Base-by-base conservation (phyloP, 129 eudicot genomes). In the Flaveria bidentis region DNA sequence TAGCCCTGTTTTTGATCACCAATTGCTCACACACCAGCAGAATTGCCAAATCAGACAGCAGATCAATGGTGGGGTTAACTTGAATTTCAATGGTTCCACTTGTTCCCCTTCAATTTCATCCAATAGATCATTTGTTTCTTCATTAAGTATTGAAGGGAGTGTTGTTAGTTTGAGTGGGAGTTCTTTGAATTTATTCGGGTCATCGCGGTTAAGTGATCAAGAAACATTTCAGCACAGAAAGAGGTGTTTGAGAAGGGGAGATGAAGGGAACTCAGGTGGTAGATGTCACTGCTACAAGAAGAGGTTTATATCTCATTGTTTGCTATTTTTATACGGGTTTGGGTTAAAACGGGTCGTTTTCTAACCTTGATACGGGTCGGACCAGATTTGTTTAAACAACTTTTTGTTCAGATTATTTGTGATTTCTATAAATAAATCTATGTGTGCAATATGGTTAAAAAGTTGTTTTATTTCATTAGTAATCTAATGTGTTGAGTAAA, bases 281-380 rank as follows among this genome's bases (percentile, higher is more conserved):
- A 71, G 92, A 84, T 95, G 99, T 80, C 99, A 91, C 78, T 95
- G 99, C 58, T 18, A 84, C 84, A 95, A 95, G 79, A 95, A 95
- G 81, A 95, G 99, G 99, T 82, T 67, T 17, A 6, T 25, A 17
- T 52, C 22, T 18, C 0, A 6, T 55, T 62, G 39, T 39, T 14
- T 25, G 9, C 41, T 36, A 0, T 36, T 5, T 36, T 36, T 36
- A 5, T 36, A 36, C 41, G 41, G 7, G 41, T 2, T 89, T 90
- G 33, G 80, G 76, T 87, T 82, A 89, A 39, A 82, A 85, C 56
- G 89, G 91, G 15, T 76, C 83, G 9, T 46, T 75, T 39, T 28
- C 50, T 3, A 33, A 57, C 15, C 23, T 20, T 11, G 22, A 36
- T 86, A 2, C 89, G 77, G 11, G 85, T 93, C 3, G 5, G 58